A percentile compares a stretch with the other conserved stretches of the same genome.
phyloP scores from a whole-genome alignment of 139 green algal genomes.

The Tetradesmus obliquus region DNA sequence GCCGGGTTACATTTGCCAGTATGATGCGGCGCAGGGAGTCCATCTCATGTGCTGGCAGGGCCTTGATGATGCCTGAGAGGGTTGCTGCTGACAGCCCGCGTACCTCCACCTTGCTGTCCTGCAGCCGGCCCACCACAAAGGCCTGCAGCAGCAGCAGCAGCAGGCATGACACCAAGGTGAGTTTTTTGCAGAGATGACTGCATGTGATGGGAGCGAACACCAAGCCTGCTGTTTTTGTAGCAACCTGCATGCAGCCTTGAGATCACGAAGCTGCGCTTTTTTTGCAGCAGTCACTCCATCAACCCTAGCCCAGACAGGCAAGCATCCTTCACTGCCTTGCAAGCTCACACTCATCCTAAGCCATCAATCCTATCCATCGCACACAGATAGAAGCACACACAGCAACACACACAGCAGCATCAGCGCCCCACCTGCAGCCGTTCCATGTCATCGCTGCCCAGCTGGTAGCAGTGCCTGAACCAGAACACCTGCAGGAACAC shows the following conservation, averaged over 20 bases:
- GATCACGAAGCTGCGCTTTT: not conserved
- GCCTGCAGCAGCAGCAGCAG: slow-evolving; percentile 41
- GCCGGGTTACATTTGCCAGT: slow-evolving; percentile 46
- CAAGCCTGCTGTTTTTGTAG: not conserved
- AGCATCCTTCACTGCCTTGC: no score
- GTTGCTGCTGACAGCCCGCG: slow-evolving; percentile 77
- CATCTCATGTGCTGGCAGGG: slow-evolving; percentile 46
- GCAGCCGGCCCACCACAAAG: slow-evolving; percentile 66
- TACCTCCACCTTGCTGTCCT: slow-evolving; percentile 77
- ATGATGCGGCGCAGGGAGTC: slow-evolving; percentile 57
- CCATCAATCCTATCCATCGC: no score
- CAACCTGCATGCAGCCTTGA: not conserved
- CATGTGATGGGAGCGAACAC: not conserved
- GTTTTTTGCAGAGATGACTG: not conserved
- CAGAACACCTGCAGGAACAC: slow-evolving; percentile 82
- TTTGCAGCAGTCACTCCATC: no score
- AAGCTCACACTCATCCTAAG: no score
- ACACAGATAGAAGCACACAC: no score
- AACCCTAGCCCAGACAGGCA: no score
- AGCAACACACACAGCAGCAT: not conserved
- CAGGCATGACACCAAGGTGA: not conserved
- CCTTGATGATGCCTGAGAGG: slow-evolving; percentile 78
- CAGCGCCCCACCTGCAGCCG: slow-evolving; percentile 48
- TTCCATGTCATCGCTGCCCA: slow-evolving; percentile 51
- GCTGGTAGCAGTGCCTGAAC: slow-evolving; percentile 84